These are phyloP conservation scores for Crithidia expoeki DNA, from an alignment of 208 protist species.

Conservation along the genomic window DNA sequence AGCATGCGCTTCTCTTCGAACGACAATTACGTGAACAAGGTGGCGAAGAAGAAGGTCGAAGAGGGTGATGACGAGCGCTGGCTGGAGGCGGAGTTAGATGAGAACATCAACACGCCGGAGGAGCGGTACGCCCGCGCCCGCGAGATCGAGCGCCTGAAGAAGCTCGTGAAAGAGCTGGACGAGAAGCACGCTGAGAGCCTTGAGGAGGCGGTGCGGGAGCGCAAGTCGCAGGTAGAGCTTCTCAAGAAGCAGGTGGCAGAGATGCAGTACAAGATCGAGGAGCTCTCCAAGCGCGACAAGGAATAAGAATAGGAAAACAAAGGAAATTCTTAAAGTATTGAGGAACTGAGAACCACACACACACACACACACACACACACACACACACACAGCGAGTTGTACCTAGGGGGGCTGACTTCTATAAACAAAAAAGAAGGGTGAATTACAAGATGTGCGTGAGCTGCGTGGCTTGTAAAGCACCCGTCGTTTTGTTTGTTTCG, in stretches of 20 bases:
- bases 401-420: neutral
- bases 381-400: neutral
- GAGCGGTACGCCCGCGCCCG: conserved; percentile 79
- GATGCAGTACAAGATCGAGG: conserved; percentile 51
- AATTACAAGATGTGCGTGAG: neutral
- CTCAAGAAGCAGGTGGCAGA: conserved; percentile 60
- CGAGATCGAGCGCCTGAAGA: conserved; percentile 65
- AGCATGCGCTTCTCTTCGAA: conserved; percentile 17
- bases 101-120: conserved; percentile 81
- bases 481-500: too few species aligned
- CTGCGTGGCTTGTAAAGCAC: too few species aligned
- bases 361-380: conserved; percentile 4
- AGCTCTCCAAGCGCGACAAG: conserved; percentile 37
- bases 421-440: neutral
- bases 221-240: conserved; percentile 43
- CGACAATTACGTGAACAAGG: conserved; percentile 48
- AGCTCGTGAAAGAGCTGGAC: conserved; percentile 50
- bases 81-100: conserved; percentile 88
- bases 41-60: conserved; percentile 53
- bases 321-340: too few species aligned
- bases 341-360: conserved; percentile 15
- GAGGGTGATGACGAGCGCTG: conserved; percentile 67
- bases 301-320: conserved; percentile 16
- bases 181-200: conserved; percentile 57
- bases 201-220: conserved; percentile 37